Evolutionary conservation across 2,329 filamentous ascomycete genomes (phyloP).

Genomic region (Penicillium capsulatum): DNA sequence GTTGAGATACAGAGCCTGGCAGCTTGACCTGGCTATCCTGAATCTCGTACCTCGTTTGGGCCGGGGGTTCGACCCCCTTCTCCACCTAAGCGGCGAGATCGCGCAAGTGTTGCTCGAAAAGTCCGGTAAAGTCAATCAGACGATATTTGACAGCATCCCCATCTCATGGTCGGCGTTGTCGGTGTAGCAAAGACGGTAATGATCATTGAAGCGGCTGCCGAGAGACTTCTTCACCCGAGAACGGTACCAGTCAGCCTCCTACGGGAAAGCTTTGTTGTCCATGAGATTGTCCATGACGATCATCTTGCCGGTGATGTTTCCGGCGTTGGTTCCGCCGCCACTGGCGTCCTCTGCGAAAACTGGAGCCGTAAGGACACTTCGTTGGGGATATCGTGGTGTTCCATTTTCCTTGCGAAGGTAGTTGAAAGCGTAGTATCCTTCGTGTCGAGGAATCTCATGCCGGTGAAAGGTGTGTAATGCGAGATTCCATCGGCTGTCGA

Average conservation of each 20-base stretch:
- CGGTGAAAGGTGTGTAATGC: background rate
- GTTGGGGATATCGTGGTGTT: background rate
- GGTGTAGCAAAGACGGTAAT: slow-evolving; percentile 1
- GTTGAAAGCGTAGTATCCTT: background rate
- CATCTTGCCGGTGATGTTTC: slow-evolving; percentile 2
- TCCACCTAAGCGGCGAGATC: slow-evolving; percentile 1
- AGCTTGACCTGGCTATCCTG: background rate
- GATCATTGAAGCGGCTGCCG: background rate
- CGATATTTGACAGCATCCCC: background rate
- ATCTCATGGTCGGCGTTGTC: slow-evolving; percentile 2
- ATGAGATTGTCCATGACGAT: slow-evolving; percentile 2
- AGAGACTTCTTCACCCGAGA: background rate
- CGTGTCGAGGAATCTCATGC: background rate
- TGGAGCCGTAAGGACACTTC: background rate
- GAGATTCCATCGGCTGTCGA: background rate
- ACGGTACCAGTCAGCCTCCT: slow-evolving; percentile 1
- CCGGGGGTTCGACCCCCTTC: background rate
- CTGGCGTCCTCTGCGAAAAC: background rate
- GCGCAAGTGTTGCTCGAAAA: slow-evolving; percentile 1
- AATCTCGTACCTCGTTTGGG: background rate
- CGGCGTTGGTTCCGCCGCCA: background rate
- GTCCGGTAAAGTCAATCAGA: slow-evolving; percentile 1
- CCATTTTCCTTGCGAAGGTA: background rate
- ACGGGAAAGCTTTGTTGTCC: slow-evolving; percentile 2
- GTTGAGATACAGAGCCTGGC: background rate